phyloP scores from a whole-genome alignment of 345 rosid species.

The Excoecaria agallocha region DNA sequence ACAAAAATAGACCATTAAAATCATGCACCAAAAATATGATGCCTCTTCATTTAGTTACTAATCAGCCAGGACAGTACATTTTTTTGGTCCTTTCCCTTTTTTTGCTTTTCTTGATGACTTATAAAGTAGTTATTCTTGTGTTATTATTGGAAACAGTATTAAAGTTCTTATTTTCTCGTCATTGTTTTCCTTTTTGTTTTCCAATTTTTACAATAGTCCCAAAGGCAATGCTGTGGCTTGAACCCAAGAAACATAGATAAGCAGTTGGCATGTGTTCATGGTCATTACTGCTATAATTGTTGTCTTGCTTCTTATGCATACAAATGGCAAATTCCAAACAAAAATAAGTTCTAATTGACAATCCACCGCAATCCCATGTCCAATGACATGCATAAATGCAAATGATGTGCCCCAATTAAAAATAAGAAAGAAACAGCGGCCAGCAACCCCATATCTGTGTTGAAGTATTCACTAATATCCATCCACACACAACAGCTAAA shows the following conservation, averaged over 20 bases:
- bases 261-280: background rate
- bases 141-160: background rate
- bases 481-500: conserved; percentile 12
- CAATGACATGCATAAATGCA: background rate
- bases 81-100: background rate
- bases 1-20: background rate
- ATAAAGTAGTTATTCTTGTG: background rate
- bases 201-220: background rate
- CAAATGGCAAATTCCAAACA: background rate
- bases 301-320: background rate
- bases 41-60: background rate
- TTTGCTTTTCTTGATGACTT: background rate
- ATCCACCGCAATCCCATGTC: background rate
- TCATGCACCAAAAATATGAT: background rate
- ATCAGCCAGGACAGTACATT: background rate
- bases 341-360: background rate
- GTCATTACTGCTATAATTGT: background rate
- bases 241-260: background rate
- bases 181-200: background rate
- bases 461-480: background rate
- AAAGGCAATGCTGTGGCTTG: background rate
- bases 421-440: background rate
- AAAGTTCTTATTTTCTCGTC: background rate
- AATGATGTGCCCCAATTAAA: background rate
- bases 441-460: background rate